These are phyloP conservation scores for Boletus sp. DNA, from an alignment of 1,284 basidiomycete genomes.

Conservation along the genomic window DNA sequence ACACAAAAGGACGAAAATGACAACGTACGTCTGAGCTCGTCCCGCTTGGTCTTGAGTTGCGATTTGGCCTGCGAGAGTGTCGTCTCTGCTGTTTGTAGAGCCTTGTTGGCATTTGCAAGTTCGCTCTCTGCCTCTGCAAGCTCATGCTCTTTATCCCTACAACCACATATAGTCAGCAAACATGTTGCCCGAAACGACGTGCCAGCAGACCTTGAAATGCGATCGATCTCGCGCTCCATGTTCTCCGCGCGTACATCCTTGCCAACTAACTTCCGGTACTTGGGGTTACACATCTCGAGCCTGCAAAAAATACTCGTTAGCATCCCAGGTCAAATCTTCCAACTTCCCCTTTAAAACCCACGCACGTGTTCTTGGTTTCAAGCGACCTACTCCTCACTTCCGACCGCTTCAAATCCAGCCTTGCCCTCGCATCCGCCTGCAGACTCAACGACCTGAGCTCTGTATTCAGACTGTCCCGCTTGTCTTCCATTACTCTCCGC, in stretches of 20 bases:
- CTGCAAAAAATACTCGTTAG: constrained; percentile 36
- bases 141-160: constrained; percentile 66
- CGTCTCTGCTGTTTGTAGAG: constrained; percentile 60
- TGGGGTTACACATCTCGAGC: constrained; percentile 54
- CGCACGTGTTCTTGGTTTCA: constrained; percentile 68
- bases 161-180: background rate
- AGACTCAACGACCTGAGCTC: constrained; percentile 75
- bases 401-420: constrained; percentile 70
- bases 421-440: constrained; percentile 82
- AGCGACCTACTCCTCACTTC: constrained; percentile 64
- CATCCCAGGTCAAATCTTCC: background rate
- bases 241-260: constrained; percentile 55
- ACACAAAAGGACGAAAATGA: too few species aligned
- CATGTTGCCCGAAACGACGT: background rate
- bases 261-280: constrained; percentile 63
- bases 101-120: constrained; percentile 47
- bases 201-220: constrained; percentile 46
- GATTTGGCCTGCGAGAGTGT: constrained; percentile 54
- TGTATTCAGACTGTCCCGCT: constrained; percentile 64
- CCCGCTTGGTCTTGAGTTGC: constrained; percentile 60
- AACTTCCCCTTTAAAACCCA: constrained; percentile 12
- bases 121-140: constrained; percentile 53
- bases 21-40: constrained; percentile 57
- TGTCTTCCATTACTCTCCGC: constrained; percentile 62
- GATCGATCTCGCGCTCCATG: constrained; percentile 71